Conservation (phyloP, 192 early-diverging fungal species). For the Funneliformis mosseae region DNA sequence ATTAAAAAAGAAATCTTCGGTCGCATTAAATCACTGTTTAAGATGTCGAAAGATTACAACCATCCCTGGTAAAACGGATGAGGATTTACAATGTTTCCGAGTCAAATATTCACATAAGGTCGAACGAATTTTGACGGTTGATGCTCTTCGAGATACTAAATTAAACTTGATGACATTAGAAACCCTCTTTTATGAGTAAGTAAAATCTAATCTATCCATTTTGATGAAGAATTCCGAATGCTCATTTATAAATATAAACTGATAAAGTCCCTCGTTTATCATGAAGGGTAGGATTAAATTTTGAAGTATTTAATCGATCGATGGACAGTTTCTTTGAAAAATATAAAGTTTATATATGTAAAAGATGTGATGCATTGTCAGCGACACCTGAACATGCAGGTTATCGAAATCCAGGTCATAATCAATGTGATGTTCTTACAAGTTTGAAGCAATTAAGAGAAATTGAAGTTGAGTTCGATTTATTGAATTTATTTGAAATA, state of each 20-base stretch:
- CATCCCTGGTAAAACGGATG: not conserved
- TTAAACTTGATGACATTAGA: not conserved
- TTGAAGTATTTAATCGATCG: not conserved
- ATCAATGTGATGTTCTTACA: not conserved
- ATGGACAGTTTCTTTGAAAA: constrained; percentile 11
- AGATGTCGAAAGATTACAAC: not conserved
- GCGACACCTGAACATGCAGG: not conserved
- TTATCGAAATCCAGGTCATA: constrained; percentile 9
- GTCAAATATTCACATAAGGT: constrained; percentile 3
- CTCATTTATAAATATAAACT: not conserved
- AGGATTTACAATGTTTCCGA: not conserved
- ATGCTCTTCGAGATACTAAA: constrained; percentile 5
- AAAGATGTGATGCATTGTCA: not conserved
- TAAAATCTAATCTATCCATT: not conserved
- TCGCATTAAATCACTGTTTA: not conserved
- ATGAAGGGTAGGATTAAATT: not conserved
- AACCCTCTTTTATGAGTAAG: not conserved
- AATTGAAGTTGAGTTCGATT: not conserved
- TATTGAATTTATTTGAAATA: constrained; percentile 20
- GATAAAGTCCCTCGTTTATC: not conserved
- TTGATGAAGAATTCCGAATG: too few species aligned
- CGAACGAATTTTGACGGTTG: not conserved
- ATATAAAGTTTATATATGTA: constrained; percentile 9
- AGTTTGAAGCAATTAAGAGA: constrained; percentile 2
- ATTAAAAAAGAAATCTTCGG: not conserved